Conservation (phyloP, 139 green algal genomes). For the Micromonas pusilla region DNA sequence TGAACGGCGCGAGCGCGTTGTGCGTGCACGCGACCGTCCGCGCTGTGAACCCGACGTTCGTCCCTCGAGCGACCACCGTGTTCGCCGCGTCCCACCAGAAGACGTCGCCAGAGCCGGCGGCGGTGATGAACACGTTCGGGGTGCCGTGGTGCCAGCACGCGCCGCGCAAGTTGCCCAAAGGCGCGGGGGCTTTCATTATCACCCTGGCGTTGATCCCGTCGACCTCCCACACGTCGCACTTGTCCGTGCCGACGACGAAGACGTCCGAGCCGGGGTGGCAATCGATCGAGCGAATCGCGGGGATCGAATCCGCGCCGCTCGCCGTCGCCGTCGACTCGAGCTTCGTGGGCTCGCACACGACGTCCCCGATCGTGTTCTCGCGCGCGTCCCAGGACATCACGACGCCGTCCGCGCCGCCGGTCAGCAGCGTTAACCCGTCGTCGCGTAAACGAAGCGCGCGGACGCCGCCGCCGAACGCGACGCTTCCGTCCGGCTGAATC, state of each 20-base stretch:
- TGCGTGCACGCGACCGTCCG: neutral
- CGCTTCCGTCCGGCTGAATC: neutral
- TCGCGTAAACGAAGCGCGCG: neutral
- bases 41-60: neutral
- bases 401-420: conserved; percentile 10
- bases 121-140: conserved; percentile 39
- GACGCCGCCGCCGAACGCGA: neutral
- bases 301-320: neutral
- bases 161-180: conserved; percentile 21
- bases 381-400: conserved; percentile 2
- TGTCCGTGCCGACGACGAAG: conserved; percentile 35
- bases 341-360: neutral
- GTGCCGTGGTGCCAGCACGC: conserved; percentile 39
- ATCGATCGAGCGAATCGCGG: conserved; percentile 23
- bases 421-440: conserved; percentile 8
- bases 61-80: neutral
- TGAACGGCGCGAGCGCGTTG: neutral
- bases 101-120: conserved; percentile 49
- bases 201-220: neutral
- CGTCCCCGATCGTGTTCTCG: neutral
- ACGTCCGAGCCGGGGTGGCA: conserved; percentile 6
- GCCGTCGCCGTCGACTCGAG: neutral
- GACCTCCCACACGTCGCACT: conserved; percentile 54
- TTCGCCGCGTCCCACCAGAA: conserved; percentile 40
- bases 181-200: conserved; percentile 18